phyloP scores from a whole-genome alignment of 1,284 basidiomycete species.

The Ceratobasidium theobromae region DNA sequence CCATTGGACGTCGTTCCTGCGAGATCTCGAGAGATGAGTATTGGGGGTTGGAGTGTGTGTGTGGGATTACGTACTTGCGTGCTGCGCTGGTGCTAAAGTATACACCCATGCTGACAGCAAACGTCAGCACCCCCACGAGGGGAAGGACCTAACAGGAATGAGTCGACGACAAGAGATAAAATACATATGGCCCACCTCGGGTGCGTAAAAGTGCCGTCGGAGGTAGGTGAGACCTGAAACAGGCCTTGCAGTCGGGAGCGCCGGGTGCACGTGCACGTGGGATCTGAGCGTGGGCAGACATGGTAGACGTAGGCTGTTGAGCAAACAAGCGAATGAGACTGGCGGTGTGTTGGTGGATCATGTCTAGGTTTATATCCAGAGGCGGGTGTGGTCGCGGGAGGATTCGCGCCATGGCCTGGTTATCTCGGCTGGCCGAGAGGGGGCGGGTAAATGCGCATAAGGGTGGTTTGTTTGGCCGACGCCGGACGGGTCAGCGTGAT shows the following conservation, averaged over 20 bases:
- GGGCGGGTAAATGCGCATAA: too few relatives aligned
- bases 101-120: conserved; percentile 22
- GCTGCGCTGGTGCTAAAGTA: conserved; percentile 18
- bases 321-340: neutral
- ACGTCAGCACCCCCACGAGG: conserved; percentile 5
- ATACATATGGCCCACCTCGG: conserved; percentile 1
- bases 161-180: neutral
- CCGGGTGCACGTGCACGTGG: neutral
- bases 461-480: too few relatives aligned
- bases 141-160: conserved; percentile 1
- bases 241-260: neutral
- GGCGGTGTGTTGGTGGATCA: neutral
- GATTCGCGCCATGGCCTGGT: too few relatives aligned
- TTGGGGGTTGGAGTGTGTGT: too few relatives aligned
- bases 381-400: too few relatives aligned
- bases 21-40: too few relatives aligned
- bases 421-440: too few relatives aligned
- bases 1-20: conserved; percentile 31
- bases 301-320: neutral
- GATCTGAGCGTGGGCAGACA: neutral
- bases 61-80: neutral
- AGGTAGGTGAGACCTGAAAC: neutral
- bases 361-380: too few relatives aligned
- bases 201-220: conserved; percentile 24
- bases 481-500: too few relatives aligned